These are phyloP conservation scores for Gremmenia infestans DNA, from an alignment of 2,329 filamentous ascomycete genomes.

Conservation along the genomic window DNA sequence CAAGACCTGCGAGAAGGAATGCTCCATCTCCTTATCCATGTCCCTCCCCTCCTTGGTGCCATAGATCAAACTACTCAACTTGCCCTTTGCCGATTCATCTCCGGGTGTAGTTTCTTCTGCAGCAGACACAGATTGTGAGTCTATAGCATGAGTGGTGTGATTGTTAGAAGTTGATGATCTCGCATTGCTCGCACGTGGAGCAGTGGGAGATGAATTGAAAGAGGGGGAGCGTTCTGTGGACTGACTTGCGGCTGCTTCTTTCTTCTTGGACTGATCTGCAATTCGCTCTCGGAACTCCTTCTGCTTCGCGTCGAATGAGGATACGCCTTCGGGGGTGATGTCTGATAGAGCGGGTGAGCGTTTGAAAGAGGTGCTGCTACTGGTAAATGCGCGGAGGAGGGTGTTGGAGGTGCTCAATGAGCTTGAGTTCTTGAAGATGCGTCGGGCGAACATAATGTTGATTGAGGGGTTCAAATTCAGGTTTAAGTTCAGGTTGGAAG, in stretches of 20 bases:
- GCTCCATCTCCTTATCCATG: slow-evolving; percentile 91
- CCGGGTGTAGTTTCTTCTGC: slow-evolving; percentile 46
- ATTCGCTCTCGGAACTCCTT: slow-evolving; percentile 81
- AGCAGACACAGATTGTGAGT: slow-evolving; percentile 58
- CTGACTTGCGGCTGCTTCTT: slow-evolving; percentile 92
- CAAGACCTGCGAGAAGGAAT: slow-evolving; percentile 90
- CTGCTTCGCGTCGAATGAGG: slow-evolving; percentile 77
- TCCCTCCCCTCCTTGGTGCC: slow-evolving; percentile 93
- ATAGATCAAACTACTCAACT: slow-evolving; percentile 86
- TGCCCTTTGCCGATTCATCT: slow-evolving; percentile 62
- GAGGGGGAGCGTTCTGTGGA: slow-evolving; percentile 36
- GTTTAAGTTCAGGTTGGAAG: no score
- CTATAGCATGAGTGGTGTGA: slow-evolving; percentile 41
- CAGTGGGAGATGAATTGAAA: slow-evolving; percentile 42
- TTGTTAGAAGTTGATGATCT: slow-evolving; percentile 25
- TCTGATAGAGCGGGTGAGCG: slow-evolving; percentile 76
- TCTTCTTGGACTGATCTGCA: slow-evolving; percentile 67
- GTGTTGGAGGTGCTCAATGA: slow-evolving; percentile 38
- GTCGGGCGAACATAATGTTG: slow-evolving; percentile 24
- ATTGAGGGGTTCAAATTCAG: slow-evolving; percentile 28
- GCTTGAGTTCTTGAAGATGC: slow-evolving; percentile 11
- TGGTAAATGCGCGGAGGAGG: slow-evolving; percentile 40
- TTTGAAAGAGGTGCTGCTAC: slow-evolving; percentile 42
- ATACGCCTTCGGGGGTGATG: slow-evolving; percentile 67
- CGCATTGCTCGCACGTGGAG: slow-evolving; percentile 25